phyloP scores from a whole-genome alignment of 495 filamentous ascomycete species.

The Pyronema omphalodes region DNA sequence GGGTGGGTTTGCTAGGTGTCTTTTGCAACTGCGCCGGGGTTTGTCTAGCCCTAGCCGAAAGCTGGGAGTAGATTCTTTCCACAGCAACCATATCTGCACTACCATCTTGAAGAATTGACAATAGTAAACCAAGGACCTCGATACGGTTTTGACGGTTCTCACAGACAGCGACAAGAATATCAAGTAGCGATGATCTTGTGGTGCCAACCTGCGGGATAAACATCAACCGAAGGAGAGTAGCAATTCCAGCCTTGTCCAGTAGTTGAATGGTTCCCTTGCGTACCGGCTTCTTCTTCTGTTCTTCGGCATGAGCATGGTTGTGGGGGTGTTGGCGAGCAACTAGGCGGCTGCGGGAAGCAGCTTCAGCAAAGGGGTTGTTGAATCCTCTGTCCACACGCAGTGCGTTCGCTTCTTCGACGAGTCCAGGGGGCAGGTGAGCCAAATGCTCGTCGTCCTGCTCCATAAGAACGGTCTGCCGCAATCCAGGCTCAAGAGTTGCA shows the following conservation, averaged over 20 bases:
- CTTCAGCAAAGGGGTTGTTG: constrained; percentile 37
- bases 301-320: constrained; percentile 23
- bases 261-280: constrained; percentile 77
- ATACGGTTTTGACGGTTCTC: constrained; percentile 85
- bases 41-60: constrained; percentile 80
- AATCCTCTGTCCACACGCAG: constrained; percentile 40
- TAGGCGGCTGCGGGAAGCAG: constrained; percentile 32
- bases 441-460: constrained; percentile 83
- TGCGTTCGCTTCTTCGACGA: constrained; percentile 69
- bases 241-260: constrained; percentile 88
- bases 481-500: constrained; percentile 66
- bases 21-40: constrained; percentile 40
- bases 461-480: constrained; percentile 71
- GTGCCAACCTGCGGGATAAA: constrained; percentile 81
- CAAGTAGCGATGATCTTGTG: constrained; percentile 59
- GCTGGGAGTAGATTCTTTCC: constrained; percentile 81
- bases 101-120: constrained; percentile 93
- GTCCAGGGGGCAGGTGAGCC: constrained; percentile 63
- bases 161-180: constrained; percentile 72
- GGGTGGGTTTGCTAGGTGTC: constrained; percentile 42
- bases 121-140: constrained; percentile 81
- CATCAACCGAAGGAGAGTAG: constrained; percentile 86
- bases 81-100: constrained; percentile 83
- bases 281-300: constrained; percentile 44
- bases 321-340: constrained; percentile 18